Base-by-base conservation (phyloP, 2,329 filamentous ascomycete species). In the Pezicula rhizophila region DNA sequence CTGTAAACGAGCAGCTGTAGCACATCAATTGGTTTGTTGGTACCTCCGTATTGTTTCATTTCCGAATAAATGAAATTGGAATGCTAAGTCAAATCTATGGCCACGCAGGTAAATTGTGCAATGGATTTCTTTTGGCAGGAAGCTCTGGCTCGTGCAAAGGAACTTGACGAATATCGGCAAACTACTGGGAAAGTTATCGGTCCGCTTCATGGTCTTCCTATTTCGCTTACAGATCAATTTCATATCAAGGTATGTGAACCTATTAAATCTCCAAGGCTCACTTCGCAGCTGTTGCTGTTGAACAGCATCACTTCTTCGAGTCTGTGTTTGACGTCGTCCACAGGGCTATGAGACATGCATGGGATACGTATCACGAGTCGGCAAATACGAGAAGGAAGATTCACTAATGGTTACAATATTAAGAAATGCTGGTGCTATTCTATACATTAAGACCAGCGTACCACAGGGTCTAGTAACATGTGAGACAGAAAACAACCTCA, bases 181-280 rank as follows among this genome's bases (percentile, higher is more conserved):
- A 48, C 51, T 8, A 65, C 67, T 7, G 65, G 68, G 0, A 63
- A 67, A 53, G 62, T 72, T 0, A 53, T 75, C 2, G 80, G 81
- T 0, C 79, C 80, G 8, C 67, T 85, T 5, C 80, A 84, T 63
- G 81, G 80, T 3, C 64, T 79, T 1, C 77, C 77, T 0, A 68
- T 79, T 18, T 38, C 35, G 3, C 8, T 38, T 8, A 66, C 3
- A 15, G 35, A 38, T 2, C 35, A 38, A 10, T 8, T 38, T 15
- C 8, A 38, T 12, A 8, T 38, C 35, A 38, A 38, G 35, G 76
- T 11, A 69, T 23, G 23, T 23, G 23, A 7, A 1, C 6, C 23
- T 4, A 23, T 5, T 5, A 7, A 23, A 23, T 7, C 23, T 23
- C 23, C 6, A 23, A 23, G 23, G 4, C 23, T 23, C 6, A 23